Evolutionary conservation across 495 filamentous ascomycete genomes (phyloP), one percentile per base, ranked within the genome.

Genomic region (Xylaria curta): DNA sequence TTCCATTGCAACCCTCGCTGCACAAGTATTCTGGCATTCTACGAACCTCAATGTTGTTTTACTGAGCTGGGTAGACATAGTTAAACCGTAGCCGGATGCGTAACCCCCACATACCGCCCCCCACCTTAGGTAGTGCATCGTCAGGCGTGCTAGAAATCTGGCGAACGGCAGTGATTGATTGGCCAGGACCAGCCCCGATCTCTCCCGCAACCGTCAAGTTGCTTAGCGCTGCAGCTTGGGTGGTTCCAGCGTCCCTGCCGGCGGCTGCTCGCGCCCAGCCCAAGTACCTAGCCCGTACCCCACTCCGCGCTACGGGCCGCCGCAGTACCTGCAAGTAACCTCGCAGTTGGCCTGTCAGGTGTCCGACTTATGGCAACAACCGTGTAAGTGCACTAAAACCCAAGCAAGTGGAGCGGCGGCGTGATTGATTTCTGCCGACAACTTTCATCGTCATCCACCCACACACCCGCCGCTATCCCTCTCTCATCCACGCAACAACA

Each of bases 361-460:
- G 47, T 51, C 44, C 47, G 47, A 13, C 47, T 15, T 31, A 26
- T 24, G n/a, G 3, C 13, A 8, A 10, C 15, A 58, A 31, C 9
- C n/a, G 15, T 7, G 19, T 21, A 21, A 51, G n/a, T 47, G 28
- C 28, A 31, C 28, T 31, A 31, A n/a, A 47, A 6, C 21, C n/a
- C 40, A 40, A 24, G 47, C 51, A 56, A 59, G 33, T 46, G 31
- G 53, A 3, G 10, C 66, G 66, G 10, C 66, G 66, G 66, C 53
- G n/a, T 47, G 53, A 59, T 61, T 49, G 67, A 69, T 69, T 69
- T 69, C 67, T 69, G 67, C 67, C 56, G 66, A 61, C 2, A 3
- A n/a, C 26, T 40, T 66, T 54, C 64, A 66, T 67, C 65, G 65
- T 56, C 65, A 67, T 67, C 65, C 47, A 42, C 65, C 12, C 53